A percentile compares a stretch with the other conserved stretches of the same genome.
Evolutionary conservation across 306 rosid species (phyloP).

Genomic region (Pyrus betulifolia): DNA sequence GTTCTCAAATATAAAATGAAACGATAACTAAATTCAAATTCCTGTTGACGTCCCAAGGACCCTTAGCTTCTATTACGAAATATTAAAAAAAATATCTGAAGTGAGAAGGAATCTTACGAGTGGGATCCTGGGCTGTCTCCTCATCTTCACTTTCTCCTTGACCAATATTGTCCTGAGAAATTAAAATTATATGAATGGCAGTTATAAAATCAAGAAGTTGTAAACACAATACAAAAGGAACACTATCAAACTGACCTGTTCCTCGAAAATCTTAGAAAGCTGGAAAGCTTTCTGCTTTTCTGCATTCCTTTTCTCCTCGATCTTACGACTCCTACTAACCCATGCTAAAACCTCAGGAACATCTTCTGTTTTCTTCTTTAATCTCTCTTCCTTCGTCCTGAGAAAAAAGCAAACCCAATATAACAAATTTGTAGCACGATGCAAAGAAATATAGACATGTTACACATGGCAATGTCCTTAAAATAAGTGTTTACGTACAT

Average conservation of each 20-base stretch:
- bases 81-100: not conserved
- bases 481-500: not conserved
- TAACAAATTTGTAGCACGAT: not conserved
- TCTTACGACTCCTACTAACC: conserved; percentile 78
- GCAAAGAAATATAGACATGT: not conserved
- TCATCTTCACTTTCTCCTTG: conserved; percentile 79
- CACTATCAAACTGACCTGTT: conserved; percentile 51
- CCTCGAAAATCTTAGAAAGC: conserved; percentile 82
- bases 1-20: not conserved
- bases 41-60: not conserved
- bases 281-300: conserved; percentile 68
- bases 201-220: conserved; percentile 11
- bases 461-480: not conserved
- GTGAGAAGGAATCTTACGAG: conserved; percentile 34
- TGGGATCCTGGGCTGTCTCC: conserved; percentile 32
- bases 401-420: not conserved
- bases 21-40: not conserved
- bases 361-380: conserved; percentile 59
- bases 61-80: not conserved
- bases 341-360: conserved; percentile 67
- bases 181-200: not conserved
- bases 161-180: conserved; percentile 68
- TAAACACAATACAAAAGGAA: conserved; percentile 5
- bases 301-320: conserved; percentile 46
- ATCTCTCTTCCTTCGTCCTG: conserved; percentile 79